Evolutionary conservation across 2,329 filamentous ascomycete genomes (phyloP).

Genomic region (Ascosphaera apis): DNA sequence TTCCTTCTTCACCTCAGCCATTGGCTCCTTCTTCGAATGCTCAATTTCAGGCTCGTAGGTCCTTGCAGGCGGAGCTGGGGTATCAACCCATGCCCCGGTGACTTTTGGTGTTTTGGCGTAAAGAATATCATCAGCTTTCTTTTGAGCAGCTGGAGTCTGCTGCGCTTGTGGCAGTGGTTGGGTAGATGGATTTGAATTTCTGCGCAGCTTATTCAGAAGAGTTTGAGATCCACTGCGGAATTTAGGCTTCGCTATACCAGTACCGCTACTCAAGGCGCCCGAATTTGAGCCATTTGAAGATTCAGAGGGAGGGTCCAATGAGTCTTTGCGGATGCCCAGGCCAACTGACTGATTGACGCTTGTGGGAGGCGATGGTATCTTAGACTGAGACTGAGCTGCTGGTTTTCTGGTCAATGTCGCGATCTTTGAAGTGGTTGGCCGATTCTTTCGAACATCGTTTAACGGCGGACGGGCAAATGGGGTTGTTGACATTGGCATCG

Average conservation of each 20-base stretch:
- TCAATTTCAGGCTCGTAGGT: background rate
- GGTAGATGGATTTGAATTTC: slow-evolving; percentile 11
- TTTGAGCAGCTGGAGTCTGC: slow-evolving; percentile 11
- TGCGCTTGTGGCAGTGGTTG: slow-evolving; percentile 19
- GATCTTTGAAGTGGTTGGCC: background rate
- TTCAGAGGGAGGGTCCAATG: background rate
- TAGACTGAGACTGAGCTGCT: background rate
- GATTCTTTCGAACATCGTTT: background rate
- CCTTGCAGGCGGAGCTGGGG: slow-evolving; percentile 9
- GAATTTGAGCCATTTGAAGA: background rate
- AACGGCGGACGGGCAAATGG: slow-evolving; percentile 5
- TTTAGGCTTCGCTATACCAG: background rate
- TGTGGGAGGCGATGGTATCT: background rate
- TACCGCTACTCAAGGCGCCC: background rate
- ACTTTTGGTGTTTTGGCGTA: slow-evolving; percentile 23
- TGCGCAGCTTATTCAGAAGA: background rate
- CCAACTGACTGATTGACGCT: background rate
- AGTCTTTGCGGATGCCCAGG: background rate
- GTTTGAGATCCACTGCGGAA: background rate
- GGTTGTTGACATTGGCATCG: slow-evolving; percentile 12
- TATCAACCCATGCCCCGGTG: slow-evolving; percentile 24
- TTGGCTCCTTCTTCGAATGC: slow-evolving; percentile 7
- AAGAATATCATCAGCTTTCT: slow-evolving; percentile 7
- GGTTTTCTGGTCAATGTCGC: background rate
- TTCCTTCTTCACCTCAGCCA: slow-evolving; percentile 3